Evolutionary conservation across 768 basidiomycete species (phyloP).

Genomic region (Mycena indigotica): DNA sequence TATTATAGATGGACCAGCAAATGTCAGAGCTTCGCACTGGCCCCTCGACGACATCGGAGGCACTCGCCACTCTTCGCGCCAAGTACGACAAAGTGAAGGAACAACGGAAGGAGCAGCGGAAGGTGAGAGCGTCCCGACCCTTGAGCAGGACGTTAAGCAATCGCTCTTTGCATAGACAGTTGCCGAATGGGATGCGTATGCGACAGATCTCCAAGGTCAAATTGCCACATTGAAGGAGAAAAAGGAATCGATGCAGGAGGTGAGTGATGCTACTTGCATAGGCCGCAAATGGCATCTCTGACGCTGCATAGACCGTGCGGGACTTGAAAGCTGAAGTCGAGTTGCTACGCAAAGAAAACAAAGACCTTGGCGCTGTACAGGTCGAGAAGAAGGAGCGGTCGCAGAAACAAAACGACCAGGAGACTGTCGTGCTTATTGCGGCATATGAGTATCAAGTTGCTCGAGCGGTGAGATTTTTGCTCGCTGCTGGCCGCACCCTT

Average conservation of each 20-base stretch:
- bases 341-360: no score
- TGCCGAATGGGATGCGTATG: background rate
- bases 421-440: background rate
- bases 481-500: background rate
- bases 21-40: background rate
- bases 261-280: background rate
- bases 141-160: background rate
- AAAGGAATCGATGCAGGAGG: background rate
- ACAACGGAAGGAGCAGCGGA: background rate
- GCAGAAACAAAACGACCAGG: background rate
- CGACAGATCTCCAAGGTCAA: background rate
- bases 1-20: background rate
- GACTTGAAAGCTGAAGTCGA: no score
- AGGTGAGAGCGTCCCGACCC: background rate
- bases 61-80: background rate
- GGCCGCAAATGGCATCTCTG: background rate
- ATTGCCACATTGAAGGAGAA: background rate
- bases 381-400: no score
- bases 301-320: background rate
- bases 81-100: background rate
- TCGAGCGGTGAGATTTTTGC: no score
- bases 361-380: no score
- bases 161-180: background rate
- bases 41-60: background rate
- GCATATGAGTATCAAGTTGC: no score